Evolutionary conservation across 2,329 filamentous ascomycete genomes (phyloP).

Genomic region (Pseudogymnoascus destructans): DNA sequence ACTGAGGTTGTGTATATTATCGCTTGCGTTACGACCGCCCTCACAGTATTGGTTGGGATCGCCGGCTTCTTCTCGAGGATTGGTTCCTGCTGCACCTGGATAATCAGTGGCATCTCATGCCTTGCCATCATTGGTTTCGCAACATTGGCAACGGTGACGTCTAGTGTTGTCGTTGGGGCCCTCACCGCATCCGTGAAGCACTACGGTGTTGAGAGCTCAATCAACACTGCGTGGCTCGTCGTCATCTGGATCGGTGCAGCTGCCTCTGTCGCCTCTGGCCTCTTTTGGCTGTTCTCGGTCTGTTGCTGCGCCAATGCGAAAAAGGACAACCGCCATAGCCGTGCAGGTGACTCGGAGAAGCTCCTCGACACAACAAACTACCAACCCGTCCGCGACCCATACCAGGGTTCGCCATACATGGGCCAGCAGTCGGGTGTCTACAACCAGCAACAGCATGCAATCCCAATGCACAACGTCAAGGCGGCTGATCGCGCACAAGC

Average conservation of each 20-base stretch:
- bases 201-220: constrained; percentile 54
- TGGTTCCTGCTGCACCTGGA: constrained; percentile 69
- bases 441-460: constrained; percentile 27
- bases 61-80: constrained; percentile 72
- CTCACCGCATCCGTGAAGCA: constrained; percentile 53
- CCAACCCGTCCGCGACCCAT: constrained; percentile 32
- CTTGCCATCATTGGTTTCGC: constrained; percentile 47
- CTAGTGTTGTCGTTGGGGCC: constrained; percentile 53
- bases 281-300: constrained; percentile 86
- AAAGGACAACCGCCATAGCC: constrained; percentile 13
- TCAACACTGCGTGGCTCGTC: constrained; percentile 59
- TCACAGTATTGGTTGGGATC: constrained; percentile 66
- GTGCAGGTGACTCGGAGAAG: constrained; percentile 22
- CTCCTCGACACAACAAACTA: constrained; percentile 26
- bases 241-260: constrained; percentile 68
- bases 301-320: constrained; percentile 58
- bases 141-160: constrained; percentile 60
- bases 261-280: constrained; percentile 58
- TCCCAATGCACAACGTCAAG: constrained; percentile 22
- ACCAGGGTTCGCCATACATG: constrained; percentile 25
- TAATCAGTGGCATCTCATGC: constrained; percentile 54
- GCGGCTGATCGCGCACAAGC: constrained; percentile 32
- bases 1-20: constrained; percentile 72
- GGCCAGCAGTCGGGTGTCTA: constrained; percentile 29
- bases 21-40: constrained; percentile 53